Base-by-base conservation (phyloP, 768 basidiomycete genomes). In the Boletus vermiculosoides region DNA sequence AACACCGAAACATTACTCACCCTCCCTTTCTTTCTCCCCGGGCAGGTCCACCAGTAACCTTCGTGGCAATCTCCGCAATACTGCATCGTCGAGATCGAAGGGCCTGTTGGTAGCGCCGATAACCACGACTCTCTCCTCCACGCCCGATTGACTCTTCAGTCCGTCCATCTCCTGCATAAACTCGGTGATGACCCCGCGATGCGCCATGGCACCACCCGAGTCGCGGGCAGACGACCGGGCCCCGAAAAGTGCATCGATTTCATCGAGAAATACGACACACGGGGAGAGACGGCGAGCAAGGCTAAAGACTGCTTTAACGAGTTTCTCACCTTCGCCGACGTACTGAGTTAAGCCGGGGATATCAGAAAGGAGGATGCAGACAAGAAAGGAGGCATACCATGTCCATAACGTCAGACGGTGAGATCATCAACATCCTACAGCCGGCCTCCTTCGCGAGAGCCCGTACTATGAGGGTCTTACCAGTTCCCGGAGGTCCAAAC, bases 141-240 rank as follows among this genome's bases (percentile, higher is more conserved):
- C 82, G 12, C 69, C 55, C 7, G 58, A 51, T 22, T 61, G 69
- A 10, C 89, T 83, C 68, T 85, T 89, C 56, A 98, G 75, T 3
- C 94, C 94, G 65, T 98, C 94, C 94, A 98, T 96, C 70, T 96
- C 93, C 67, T 92, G 90, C 91, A 94, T 93, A 71, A 93, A 93
- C 71, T 94, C 90, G 11, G 92, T 94, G 68, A 92, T 88, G 50
- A 95, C 84, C 45, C 92, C 89, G 40, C 93, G 80, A 65, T 96
- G 93, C 6, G 92, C 92, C 64, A 89, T 81, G 13, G 84, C 85
- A 53, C 92, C 86, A 10, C 88, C 90, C 40, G 85, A 86, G 51
- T 90, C 88, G 12, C 88, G 81, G 4, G 82, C 81, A 16, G 90
- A 87, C 65, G 84, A 80, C 22, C 94, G 86, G 42, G 93, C 91